Base-by-base conservation (phyloP, 2,329 filamentous ascomycete species). In the Teratosphaeria zuluensis region DNA sequence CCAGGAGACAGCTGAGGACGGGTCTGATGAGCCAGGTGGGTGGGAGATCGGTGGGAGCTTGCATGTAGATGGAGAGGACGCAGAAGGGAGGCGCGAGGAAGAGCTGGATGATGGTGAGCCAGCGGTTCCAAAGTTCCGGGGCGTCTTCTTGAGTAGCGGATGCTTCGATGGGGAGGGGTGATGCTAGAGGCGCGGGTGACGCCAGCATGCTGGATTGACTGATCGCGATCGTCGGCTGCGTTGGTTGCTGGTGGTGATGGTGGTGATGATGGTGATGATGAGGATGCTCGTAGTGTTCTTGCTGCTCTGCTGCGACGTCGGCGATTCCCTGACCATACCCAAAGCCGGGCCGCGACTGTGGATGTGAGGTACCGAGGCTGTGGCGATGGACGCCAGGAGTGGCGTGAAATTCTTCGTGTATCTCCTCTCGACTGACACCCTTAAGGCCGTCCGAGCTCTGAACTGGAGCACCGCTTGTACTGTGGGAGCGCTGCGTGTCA, bases 11-110 rank as follows among this genome's bases (percentile, higher is more conserved):
- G 62, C 75, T 75, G 19, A 79, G 66, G 4, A 70, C 70, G 3
- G 77, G 75, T 38, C 60, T 56, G 2, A 92, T 69, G 0, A 96
- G 80, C 16, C 88, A 85, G 69, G 1, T 82, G 77, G 51, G 51
- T 1, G 57, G 31, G n/a, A 32, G 77, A 73, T n/a, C 81, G 77
- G 53, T 81, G 72, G 53, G 64, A 8, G 69, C 68, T 60, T 73
- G 71, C 78, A 46, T 60, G 56, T 68, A 72, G 21, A 90, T 72
- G 32, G 96, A 84, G 19, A 90, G 71, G 1, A 89, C 82, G 52
- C 92, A 84, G 73, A 97, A 96, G 24, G 94, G 73, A 0, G 94
- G 94, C 0, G 92, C 90, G 0, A 88, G 89, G 70, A 96, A 91
- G 54, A 94, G 80, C 68, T 99, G 95, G 9, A 94, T 73, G 12